phyloP scores from a whole-genome alignment of 345 rosid species.

The Hypericum perforatum region DNA sequence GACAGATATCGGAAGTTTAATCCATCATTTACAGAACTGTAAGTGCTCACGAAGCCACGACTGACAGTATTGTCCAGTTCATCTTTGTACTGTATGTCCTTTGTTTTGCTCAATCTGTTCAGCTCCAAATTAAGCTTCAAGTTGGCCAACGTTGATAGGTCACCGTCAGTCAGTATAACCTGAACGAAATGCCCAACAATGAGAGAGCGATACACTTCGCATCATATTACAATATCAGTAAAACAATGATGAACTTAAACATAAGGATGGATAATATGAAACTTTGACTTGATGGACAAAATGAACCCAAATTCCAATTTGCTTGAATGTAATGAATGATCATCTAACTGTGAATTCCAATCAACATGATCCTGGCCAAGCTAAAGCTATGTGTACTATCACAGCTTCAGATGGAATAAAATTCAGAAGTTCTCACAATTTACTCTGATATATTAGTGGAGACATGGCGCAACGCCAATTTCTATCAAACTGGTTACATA shows the following conservation, averaged over 20 bases:
- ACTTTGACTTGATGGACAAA: too few relatives aligned
- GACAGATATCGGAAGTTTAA: too few relatives aligned
- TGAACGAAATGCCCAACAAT: slow-evolving; percentile 18
- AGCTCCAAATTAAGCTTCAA: slow-evolving; percentile 59
- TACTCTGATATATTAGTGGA: neutral
- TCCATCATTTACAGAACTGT: too few relatives aligned
- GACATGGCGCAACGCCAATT: neutral
- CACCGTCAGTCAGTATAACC: slow-evolving; percentile 75
- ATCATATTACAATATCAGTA: neutral
- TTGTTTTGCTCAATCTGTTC: slow-evolving; percentile 28
- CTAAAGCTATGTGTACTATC: neutral
- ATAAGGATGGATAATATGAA: too few relatives aligned
- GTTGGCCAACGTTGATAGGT: slow-evolving; percentile 59
- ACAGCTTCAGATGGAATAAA: neutral
- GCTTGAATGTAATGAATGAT: too few relatives aligned
- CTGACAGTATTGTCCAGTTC: slow-evolving; percentile 37
- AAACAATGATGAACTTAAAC: too few relatives aligned
- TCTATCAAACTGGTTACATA: too few relatives aligned
- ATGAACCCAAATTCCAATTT: too few relatives aligned
- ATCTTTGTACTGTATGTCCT: slow-evolving; percentile 13
- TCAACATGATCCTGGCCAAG: neutral
- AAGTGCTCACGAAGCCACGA: slow-evolving; percentile 1
- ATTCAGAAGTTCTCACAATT: neutral
- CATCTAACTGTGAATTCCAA: neutral
- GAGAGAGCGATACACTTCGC: neutral